Percentiles rank a stretch among this genome's conserved stretches.
Conservation (phyloP, 2,329 filamentous ascomycete genomes). For the Monilinia fructicola region DNA sequence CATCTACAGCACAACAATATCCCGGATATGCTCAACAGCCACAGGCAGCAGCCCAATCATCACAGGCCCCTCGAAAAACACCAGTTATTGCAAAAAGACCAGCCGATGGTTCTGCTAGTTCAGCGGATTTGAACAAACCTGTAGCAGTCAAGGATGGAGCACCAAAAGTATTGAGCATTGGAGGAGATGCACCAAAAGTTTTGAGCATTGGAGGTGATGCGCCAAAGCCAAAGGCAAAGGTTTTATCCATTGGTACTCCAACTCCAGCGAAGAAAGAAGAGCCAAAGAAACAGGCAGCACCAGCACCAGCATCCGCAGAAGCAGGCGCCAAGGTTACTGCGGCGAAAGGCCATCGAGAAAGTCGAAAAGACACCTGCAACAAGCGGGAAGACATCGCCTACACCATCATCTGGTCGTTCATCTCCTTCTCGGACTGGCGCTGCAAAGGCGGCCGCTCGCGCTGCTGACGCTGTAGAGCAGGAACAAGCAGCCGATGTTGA, state of each 20-base stretch:
- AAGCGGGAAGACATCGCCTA: slow-evolving; percentile 75
- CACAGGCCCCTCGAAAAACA: slow-evolving; percentile 48
- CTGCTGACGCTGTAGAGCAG: slow-evolving; percentile 80
- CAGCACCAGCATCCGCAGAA: slow-evolving; percentile 44
- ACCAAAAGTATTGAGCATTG: slow-evolving; percentile 64
- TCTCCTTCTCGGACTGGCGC: slow-evolving; percentile 66
- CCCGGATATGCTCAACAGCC: slow-evolving; percentile 54
- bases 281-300: slow-evolving; percentile 48
- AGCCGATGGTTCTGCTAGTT: slow-evolving; percentile 48
- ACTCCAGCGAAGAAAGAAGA: slow-evolving; percentile 50
- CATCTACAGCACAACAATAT: slow-evolving; percentile 48
- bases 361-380: slow-evolving; percentile 66
- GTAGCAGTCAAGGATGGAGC: slow-evolving; percentile 55
- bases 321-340: slow-evolving; percentile 83
- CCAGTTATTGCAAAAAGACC: slow-evolving; percentile 66
- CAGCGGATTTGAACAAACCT: slow-evolving; percentile 51
- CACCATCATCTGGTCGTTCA: slow-evolving; percentile 78
- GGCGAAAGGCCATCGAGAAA: slow-evolving; percentile 93
- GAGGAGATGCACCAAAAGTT: slow-evolving; percentile 62
- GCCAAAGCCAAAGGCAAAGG: slow-evolving; percentile 60
- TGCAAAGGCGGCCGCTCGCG: slow-evolving; percentile 57
- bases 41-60: slow-evolving; percentile 44
- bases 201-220: slow-evolving; percentile 62
- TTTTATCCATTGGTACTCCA: slow-evolving; percentile 69
- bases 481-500: slow-evolving; percentile 70